Evolutionary conservation across 2,329 filamentous ascomycete genomes (phyloP).

Genomic region (Moelleriella libera): DNA sequence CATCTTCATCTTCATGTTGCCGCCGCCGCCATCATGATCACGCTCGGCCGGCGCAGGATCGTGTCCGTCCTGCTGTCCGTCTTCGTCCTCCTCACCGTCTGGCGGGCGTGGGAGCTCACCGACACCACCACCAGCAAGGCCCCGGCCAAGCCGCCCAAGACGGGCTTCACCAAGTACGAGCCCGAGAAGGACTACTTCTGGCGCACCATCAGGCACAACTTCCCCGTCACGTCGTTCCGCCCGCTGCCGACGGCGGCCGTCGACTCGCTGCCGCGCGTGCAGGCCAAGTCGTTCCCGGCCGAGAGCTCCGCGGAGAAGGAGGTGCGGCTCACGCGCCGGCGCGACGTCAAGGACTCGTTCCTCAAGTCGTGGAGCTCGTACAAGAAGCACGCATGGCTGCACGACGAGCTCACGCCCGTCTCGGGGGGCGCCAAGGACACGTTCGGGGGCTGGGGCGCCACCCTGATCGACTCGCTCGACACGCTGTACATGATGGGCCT

Average conservation of each 20-base stretch:
- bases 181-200: constrained; percentile 8
- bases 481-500: constrained; percentile 50
- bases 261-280: constrained; percentile 4
- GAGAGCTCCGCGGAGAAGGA: constrained; percentile 7
- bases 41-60: constrained; percentile 4
- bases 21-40: constrained; percentile 2
- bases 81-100: constrained; percentile 3
- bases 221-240: constrained; percentile 6
- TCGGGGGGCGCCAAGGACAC: constrained; percentile 28
- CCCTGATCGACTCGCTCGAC: constrained; percentile 45
- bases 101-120: constrained; percentile 4
- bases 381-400: constrained; percentile 34
- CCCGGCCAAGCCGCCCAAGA: constrained; percentile 1
- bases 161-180: constrained; percentile 3
- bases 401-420: constrained; percentile 36
- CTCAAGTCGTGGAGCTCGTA: constrained; percentile 34
- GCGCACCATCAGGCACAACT: constrained; percentile 8
- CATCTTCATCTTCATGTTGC: too few relatives aligned
- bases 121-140: not conserved
- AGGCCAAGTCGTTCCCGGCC: constrained; percentile 4
- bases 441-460: constrained; percentile 43
- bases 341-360: constrained; percentile 28
- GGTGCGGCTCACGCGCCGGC: constrained; percentile 19
- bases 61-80: constrained; percentile 1
- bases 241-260: constrained; percentile 4